Base-by-base conservation (phyloP, 169 alveolate genomes). In the Theileria equi region DNA sequence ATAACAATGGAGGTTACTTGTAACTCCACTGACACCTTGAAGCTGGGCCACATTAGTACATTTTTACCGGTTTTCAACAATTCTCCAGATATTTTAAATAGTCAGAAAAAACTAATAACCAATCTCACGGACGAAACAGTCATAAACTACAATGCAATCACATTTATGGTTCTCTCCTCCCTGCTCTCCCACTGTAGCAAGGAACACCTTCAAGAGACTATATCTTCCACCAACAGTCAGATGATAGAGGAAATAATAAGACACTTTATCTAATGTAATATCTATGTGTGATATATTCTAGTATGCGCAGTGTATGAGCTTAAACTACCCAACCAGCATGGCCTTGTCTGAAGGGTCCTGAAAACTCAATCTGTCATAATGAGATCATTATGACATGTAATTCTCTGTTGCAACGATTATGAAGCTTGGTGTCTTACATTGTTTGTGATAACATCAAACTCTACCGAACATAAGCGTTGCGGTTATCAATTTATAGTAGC, bases 61-160 rank as follows among this genome's bases (percentile, higher is more conserved):
- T 64, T 55, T 62, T 8, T 60, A 6, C 67, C 80, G 0, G 41
- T 31, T 19, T 73, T 52, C 54, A 64, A 59, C 32, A 35, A 34
- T 10, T 35, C 16, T 35, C 55, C 16, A 17, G 78, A 67, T 26
- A 67, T 59, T 11, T 3, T 60, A 25, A 19, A 34, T n/a, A 40
- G 41, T 23, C 83, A 73, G 26, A 50, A 45, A 32, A 54, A 54
- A n/a, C 35, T 73, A 35, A 17, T 73, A 35, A 31, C n/a, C 2
- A 54, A 50, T 53, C 58, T 73, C 49, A 31, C 41, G 6, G 60
- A 32, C 31, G 34, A 35, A 16, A 58, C 57, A 62, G 29, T 62
- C 25, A 32, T 1, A 10, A 11, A 36, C 2, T 17, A 41, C 10
- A 62, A 73, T 41, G 71, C 83, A 4, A 50, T 73, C 36, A 31